Percentiles rank a stretch among this genome's conserved stretches.
These are phyloP conservation scores for Hermanozyma aechmeae DNA, from an alignment of 805 yeast genomes.

Conservation along the genomic window DNA sequence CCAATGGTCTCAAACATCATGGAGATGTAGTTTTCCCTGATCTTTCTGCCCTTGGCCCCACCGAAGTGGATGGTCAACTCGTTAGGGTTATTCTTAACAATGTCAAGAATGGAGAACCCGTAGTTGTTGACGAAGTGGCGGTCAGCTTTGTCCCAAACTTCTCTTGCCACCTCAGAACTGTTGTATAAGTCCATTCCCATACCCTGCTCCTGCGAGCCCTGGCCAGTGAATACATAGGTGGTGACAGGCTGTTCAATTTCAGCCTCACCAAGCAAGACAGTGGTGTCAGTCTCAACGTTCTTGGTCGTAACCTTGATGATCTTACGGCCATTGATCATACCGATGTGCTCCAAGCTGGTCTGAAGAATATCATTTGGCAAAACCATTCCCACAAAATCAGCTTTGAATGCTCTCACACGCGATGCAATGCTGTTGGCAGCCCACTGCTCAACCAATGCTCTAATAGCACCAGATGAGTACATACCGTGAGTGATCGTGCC, in stretches of 20 bases:
- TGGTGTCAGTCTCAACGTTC: slow-evolving; percentile 68
- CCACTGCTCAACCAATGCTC: slow-evolving; percentile 94
- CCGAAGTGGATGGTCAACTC: slow-evolving; percentile 95
- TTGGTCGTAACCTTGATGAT: slow-evolving; percentile 84
- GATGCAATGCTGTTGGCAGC: slow-evolving; percentile 96
- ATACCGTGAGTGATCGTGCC: slow-evolving; percentile 99
- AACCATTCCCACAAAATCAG: slow-evolving; percentile 93
- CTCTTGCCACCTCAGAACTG: slow-evolving; percentile 82
- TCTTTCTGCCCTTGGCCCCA: slow-evolving; percentile 93
- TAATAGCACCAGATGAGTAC: slow-evolving; percentile 94
- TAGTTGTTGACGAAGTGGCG: slow-evolving; percentile 83
- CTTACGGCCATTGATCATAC: slow-evolving; percentile 99
- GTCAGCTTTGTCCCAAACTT: slow-evolving; percentile 98
- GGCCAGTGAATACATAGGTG: slow-evolving; percentile 97
- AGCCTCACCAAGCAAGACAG: slow-evolving; percentile 89
- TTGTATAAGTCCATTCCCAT: slow-evolving; percentile 99
- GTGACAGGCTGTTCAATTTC: slow-evolving; percentile 98
- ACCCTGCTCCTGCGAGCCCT: slow-evolving; percentile 99
- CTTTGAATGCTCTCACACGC: slow-evolving; percentile 90
- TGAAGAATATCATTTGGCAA: slow-evolving; percentile 87
- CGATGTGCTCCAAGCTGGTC: slow-evolving; percentile 87
- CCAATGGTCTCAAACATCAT: slow-evolving; percentile 97
- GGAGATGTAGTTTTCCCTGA: slow-evolving; percentile 87
- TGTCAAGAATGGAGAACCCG: slow-evolving; percentile 94
- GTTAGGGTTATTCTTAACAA: slow-evolving; percentile 91